Base-by-base conservation (phyloP, 495 filamentous ascomycete species). In the Penicillium paradoxum region DNA sequence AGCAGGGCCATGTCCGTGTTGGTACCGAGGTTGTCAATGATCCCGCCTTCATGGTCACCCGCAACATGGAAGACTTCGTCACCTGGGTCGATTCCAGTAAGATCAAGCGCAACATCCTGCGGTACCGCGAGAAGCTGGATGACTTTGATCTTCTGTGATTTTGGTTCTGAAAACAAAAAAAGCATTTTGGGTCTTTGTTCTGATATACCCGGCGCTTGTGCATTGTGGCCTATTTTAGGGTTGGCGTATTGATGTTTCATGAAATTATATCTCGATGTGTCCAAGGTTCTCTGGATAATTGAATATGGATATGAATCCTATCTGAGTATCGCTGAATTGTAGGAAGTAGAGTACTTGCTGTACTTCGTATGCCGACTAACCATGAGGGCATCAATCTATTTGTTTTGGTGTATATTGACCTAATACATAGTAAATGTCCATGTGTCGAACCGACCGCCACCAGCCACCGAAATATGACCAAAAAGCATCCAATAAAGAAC, bases 51-150 rank as follows among this genome's bases (percentile, higher is more conserved):
- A 60, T 78, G 54, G 72, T 77, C 30, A 76, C 73, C 29, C 78
- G 85, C 53, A 89, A 84, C 59, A 87, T 96, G 84, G 93, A 97
- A 73, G 93, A 98, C 70, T 97, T 92, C 53, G 87, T 98, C 21
- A 97, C 93, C 4, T 98, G 93, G 93, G 88, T 92, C 25, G 89
- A 95, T 58, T 87, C 86, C 45, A 91, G 87, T 67, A 97, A 96
- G 87, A 96, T 97, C 73, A 96, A 93, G 84, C 79, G 86, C 63
- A 92, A 86, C 59, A 91, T 97, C 51, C 81, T 95, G 82, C 85
- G 84, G 65, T 98, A 97, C 66, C 83, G 90, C 53, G 89, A 96
- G 69, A 90, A 96, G 73, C 67, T 96, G 73, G 93, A 98, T 75
- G 93, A 98, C 72, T 97, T 92, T 65, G 95, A 97, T 76, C 75